Evolutionary conservation across 495 filamentous ascomycete genomes (phyloP).

Genomic region (Pseudotulostoma volvatum): DNA sequence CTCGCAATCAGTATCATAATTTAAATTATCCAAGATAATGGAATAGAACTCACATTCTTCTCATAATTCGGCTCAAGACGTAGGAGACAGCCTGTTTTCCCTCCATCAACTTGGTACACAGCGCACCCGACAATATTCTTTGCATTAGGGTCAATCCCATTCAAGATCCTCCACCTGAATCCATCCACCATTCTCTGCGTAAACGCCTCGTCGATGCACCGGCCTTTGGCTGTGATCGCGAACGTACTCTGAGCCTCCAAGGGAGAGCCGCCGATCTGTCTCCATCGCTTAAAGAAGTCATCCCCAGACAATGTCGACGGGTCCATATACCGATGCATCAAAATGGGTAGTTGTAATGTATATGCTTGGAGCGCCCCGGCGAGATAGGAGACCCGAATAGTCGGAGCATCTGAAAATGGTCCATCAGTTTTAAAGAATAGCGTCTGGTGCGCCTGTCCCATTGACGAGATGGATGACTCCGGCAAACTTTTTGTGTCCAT

Average conservation of each 20-base stretch:
- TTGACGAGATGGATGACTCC: slow-evolving; percentile 59
- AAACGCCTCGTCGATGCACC: slow-evolving; percentile 34
- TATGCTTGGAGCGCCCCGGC: slow-evolving; percentile 87
- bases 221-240: slow-evolving; percentile 36
- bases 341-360: slow-evolving; percentile 77
- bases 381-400: slow-evolving; percentile 84
- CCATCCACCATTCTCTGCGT: slow-evolving; percentile 54
- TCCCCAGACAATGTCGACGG: slow-evolving; percentile 65
- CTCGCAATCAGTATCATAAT: neutral
- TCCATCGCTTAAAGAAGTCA: slow-evolving; percentile 98
- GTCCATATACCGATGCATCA: slow-evolving; percentile 93
- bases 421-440: slow-evolving; percentile 79
- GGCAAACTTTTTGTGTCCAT: slow-evolving; percentile 77
- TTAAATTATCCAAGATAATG: neutral
- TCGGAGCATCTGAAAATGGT: slow-evolving; percentile 71
- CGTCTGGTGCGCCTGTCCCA: slow-evolving; percentile 77
- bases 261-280: slow-evolving; percentile 82
- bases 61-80: slow-evolving; percentile 88
- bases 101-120: slow-evolving; percentile 68
- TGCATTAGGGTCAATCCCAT: slow-evolving; percentile 71
- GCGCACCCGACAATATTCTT: slow-evolving; percentile 91
- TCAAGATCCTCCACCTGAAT: slow-evolving; percentile 76
- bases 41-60: slow-evolving; percentile 48
- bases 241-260: slow-evolving; percentile 81
- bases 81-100: slow-evolving; percentile 88